Evolutionary conservation across 2,329 filamentous ascomycete species (phyloP).

Genomic region (Penicillium sclerotigenum): DNA sequence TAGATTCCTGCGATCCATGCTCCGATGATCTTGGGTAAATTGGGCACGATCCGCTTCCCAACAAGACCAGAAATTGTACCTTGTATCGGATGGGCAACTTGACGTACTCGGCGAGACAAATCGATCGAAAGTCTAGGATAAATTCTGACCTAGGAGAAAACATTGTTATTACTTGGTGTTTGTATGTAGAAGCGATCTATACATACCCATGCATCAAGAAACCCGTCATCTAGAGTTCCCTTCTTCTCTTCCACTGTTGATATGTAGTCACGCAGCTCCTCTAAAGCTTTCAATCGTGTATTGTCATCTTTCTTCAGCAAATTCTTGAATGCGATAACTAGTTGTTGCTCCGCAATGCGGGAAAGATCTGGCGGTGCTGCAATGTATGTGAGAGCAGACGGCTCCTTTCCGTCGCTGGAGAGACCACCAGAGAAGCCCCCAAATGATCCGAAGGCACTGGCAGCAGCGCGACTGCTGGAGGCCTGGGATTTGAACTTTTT

Average conservation of each 20-base stretch:
- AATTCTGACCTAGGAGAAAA: slow-evolving; percentile 64
- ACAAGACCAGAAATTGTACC: slow-evolving; percentile 56
- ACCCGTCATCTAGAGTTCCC: slow-evolving; percentile 69
- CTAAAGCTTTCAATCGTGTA: slow-evolving; percentile 85
- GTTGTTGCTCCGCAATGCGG: slow-evolving; percentile 71
- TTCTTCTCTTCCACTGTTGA: slow-evolving; percentile 52
- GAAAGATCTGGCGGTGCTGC: slow-evolving; percentile 79
- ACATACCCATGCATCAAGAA: slow-evolving; percentile 87
- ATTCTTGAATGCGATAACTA: slow-evolving; percentile 90
- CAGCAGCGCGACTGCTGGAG: slow-evolving; percentile 60
- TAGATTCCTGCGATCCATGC: slow-evolving; percentile 90
- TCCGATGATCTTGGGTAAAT: slow-evolving; percentile 73
- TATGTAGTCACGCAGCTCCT: slow-evolving; percentile 71
- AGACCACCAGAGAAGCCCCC: slow-evolving; percentile 39
- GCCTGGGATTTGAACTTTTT: slow-evolving; percentile 63
- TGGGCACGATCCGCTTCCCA: slow-evolving; percentile 79
- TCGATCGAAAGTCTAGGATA: slow-evolving; percentile 91
- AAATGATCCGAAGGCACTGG: slow-evolving; percentile 49
- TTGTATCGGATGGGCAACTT: slow-evolving; percentile 76
- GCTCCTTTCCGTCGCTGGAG: slow-evolving; percentile 42
- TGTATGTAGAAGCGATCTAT: slow-evolving; percentile 9
- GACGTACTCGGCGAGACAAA: slow-evolving; percentile 79
- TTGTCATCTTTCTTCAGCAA: slow-evolving; percentile 87
- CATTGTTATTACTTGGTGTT: slow-evolving; percentile 11
- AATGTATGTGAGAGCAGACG: slow-evolving; percentile 77